Conservation (phyloP, 768 basidiomycete genomes). For the Melanogaster broomeanus region DNA sequence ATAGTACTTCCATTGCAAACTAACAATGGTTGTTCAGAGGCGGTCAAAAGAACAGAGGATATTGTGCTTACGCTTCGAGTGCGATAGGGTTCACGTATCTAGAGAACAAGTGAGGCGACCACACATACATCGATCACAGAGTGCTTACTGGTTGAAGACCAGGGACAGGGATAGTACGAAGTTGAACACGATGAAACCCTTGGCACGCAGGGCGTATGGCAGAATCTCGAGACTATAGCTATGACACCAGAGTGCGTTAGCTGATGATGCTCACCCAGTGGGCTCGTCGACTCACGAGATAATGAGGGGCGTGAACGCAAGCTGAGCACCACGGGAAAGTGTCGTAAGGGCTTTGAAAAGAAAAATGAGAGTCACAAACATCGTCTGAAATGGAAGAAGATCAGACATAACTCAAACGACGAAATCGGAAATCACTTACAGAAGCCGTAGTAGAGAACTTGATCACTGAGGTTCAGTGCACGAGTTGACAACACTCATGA, state of each 20-base stretch:
- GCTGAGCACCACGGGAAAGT: slow-evolving; percentile 10
- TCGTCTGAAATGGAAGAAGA: slow-evolving; percentile 26
- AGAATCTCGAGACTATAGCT: slow-evolving; percentile 46
- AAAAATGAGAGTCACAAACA: slow-evolving; percentile 17
- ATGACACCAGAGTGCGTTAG: background rate
- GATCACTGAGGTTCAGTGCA: background rate
- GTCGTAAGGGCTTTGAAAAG: background rate
- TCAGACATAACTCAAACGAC: background rate
- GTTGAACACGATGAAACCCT: slow-evolving; percentile 40
- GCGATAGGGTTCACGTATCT: slow-evolving; percentile 41
- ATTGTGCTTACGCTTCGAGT: slow-evolving; percentile 20
- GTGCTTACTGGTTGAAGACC: slow-evolving; percentile 45
- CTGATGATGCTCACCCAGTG: background rate
- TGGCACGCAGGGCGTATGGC: slow-evolving; percentile 41
- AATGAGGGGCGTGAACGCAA: slow-evolving; percentile 44
- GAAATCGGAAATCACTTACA: slow-evolving; percentile 22
- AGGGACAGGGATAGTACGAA: slow-evolving; percentile 40
- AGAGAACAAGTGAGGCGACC: slow-evolving; percentile 10
- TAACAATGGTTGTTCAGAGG: slow-evolving; percentile 1
- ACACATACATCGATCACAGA: slow-evolving; percentile 20
- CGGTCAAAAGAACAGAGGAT: background rate
- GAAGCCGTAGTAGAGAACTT: slow-evolving; percentile 42
- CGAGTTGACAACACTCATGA: background rate
- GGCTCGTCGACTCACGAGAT: slow-evolving; percentile 28
- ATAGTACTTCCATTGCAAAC: slow-evolving; percentile 50